Conservation (phyloP, 495 filamentous ascomycete genomes). For the Penicillium crystallinum region DNA sequence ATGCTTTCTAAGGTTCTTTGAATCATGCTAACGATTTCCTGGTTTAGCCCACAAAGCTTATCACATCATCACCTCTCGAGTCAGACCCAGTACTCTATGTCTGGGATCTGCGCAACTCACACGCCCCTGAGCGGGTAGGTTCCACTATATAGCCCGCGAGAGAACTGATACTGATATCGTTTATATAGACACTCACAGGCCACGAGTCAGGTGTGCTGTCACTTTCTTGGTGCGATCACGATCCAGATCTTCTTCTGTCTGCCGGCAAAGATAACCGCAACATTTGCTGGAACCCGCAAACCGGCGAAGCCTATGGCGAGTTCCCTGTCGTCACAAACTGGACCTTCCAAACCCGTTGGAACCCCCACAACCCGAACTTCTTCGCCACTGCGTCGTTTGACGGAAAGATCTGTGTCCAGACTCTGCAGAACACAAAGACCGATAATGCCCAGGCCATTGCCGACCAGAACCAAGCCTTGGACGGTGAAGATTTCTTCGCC, state of each 20-base stretch:
- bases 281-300: constrained; percentile 93
- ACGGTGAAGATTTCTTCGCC: constrained; percentile 95
- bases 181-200: constrained; percentile 61
- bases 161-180: constrained; percentile 3
- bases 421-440: constrained; percentile 77
- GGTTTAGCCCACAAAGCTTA: constrained; percentile 71
- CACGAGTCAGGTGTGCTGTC: constrained; percentile 93
- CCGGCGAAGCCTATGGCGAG: constrained; percentile 78
- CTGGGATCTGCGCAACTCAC: constrained; percentile 95
- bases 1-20: background rate
- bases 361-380: constrained; percentile 85
- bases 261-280: constrained; percentile 96
- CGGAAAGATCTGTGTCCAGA: constrained; percentile 88
- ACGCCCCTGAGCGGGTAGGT: constrained; percentile 76
- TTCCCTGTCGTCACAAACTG: constrained; percentile 97
- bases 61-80: constrained; percentile 90
- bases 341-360: constrained; percentile 95
- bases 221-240: constrained; percentile 92
- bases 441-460: constrained; percentile 45
- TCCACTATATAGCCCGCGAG: background rate
- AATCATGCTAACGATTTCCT: constrained; percentile 6
- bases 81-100: constrained; percentile 81
- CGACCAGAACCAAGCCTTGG: constrained; percentile 62
- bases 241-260: constrained; percentile 84
- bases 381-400: constrained; percentile 95